Evolutionary conservation across 2,329 filamentous ascomycete species (phyloP), one percentile per base, ranked within the genome.

Genomic region (Aplosporella prunicola): DNA sequence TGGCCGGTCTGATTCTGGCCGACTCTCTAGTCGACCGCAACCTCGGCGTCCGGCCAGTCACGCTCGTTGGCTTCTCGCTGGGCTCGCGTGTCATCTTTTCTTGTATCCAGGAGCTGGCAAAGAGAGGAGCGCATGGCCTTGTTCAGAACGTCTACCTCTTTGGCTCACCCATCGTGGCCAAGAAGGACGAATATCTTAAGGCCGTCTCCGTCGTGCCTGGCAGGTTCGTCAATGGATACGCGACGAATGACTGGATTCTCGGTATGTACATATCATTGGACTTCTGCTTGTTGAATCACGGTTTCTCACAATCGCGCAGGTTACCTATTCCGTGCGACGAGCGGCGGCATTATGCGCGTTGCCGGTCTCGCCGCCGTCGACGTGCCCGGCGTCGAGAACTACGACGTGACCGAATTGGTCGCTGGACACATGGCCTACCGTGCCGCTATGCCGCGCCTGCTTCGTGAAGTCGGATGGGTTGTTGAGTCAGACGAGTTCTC

Each of bases 371-470:
- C 77, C 1, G 70, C 81, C 1, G 72, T 96, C 3, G 75, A 89
- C 29, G 74, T 93, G n/a, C 78, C 80, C 0, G 85, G 81, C 11
- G 63, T 96, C 11, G 91, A 96, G 56, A 96, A 95, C 51, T 70
- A 93, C 45, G 78, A 96, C 54, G 82, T 93, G 26, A 93, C 88
- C 1, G 77, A 87, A 39, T 66, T 82, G 31, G 89, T 96, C 11
- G 76, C 80, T 18, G 89, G 91, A 1, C 91, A 98, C 56, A 96
- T 96, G 89, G 84, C 91, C 35, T 98, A 98, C 62, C 84, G 91
- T 58, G 76, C 77, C 17, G 84, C 87, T 24, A 96, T 98, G 81
- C 91, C 91, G 11, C 76, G 76, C 40, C 69, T 98, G 13, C 69
- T 98, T 35, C 78, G 85, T 44, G 81, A 89, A 55, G 85, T 88